These are phyloP conservation scores for Lichtheimia ornata DNA, from an alignment of 371 early-diverging fungal genomes.

Conservation along the genomic window DNA sequence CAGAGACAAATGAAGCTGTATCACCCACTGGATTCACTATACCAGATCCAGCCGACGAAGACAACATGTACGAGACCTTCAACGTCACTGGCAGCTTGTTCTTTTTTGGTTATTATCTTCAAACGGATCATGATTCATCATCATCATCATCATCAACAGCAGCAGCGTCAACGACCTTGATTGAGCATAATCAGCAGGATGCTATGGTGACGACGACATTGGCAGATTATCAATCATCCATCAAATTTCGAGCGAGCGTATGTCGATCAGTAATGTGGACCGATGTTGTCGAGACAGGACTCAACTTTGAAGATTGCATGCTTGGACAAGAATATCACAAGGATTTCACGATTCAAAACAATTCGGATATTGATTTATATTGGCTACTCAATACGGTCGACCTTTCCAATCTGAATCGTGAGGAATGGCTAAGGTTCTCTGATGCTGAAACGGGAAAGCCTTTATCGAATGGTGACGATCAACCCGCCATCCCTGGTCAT, in stretches of 20 bases:
- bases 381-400: slow-evolving; percentile 84
- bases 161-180: slow-evolving; percentile 2
- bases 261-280: slow-evolving; percentile 90
- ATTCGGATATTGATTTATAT: slow-evolving; percentile 88
- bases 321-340: slow-evolving; percentile 85
- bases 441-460: slow-evolving; percentile 75
- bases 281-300: slow-evolving; percentile 87
- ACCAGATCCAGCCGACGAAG: slow-evolving; percentile 13
- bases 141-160: not conserved
- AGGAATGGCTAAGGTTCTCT: slow-evolving; percentile 70
- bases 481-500: slow-evolving; percentile 70
- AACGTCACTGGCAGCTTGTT: slow-evolving; percentile 85
- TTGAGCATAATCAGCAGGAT: slow-evolving; percentile 4
- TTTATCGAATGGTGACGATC: slow-evolving; percentile 24
- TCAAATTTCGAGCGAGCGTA: slow-evolving; percentile 82
- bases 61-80: slow-evolving; percentile 62
- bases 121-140: slow-evolving; percentile 3
- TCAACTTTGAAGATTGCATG: slow-evolving; percentile 93
- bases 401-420: slow-evolving; percentile 49
- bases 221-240: slow-evolving; percentile 68
- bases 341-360: slow-evolving; percentile 89
- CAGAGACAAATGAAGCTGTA: slow-evolving; percentile 11
- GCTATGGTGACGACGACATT: slow-evolving; percentile 18
- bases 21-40: slow-evolving; percentile 4
- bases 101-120: slow-evolving; percentile 75